Conservation (phyloP, 129 eudicot genomes). For the Solidago caesia region DNA sequence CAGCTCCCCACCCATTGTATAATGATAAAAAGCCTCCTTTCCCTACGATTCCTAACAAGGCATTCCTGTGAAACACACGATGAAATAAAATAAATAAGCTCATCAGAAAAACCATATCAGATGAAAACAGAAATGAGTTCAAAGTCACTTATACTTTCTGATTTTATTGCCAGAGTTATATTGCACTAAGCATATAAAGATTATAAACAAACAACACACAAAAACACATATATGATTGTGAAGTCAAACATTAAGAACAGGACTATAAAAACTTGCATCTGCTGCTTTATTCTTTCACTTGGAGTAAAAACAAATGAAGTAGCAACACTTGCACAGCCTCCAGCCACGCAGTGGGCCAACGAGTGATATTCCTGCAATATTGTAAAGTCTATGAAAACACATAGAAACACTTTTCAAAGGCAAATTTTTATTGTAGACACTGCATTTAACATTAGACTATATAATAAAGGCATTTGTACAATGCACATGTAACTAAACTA, state of each 20-base stretch:
- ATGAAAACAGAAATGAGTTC: neutral
- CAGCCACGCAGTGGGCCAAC: conserved; percentile 84
- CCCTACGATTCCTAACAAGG: conserved; percentile 49
- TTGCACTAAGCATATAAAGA: neutral
- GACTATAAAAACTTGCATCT: conserved; percentile 70
- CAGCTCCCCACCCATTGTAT: conserved; percentile 99
- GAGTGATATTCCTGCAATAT: conserved; percentile 75
- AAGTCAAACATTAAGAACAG: conserved; percentile 21
- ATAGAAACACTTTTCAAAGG: neutral
- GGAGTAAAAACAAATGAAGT: conserved; percentile 95
- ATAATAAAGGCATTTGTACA: too few species aligned
- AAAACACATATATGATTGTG: neutral
- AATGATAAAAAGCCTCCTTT: conserved; percentile 81
- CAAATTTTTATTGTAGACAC: neutral
- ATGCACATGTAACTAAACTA: too few species aligned
- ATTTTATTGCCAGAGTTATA: neutral
- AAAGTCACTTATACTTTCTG: neutral
- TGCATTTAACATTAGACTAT: neutral
- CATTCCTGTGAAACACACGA: conserved; percentile 54
- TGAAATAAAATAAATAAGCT: neutral
- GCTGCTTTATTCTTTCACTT: conserved; percentile 94
- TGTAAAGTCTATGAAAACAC: conserved; percentile 17
- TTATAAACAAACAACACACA: neutral
- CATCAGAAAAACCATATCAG: neutral
- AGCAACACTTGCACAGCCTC: conserved; percentile 97